Conservation (phyloP, 371 early-diverging fungal species). For the Mucor saturninus region DNA sequence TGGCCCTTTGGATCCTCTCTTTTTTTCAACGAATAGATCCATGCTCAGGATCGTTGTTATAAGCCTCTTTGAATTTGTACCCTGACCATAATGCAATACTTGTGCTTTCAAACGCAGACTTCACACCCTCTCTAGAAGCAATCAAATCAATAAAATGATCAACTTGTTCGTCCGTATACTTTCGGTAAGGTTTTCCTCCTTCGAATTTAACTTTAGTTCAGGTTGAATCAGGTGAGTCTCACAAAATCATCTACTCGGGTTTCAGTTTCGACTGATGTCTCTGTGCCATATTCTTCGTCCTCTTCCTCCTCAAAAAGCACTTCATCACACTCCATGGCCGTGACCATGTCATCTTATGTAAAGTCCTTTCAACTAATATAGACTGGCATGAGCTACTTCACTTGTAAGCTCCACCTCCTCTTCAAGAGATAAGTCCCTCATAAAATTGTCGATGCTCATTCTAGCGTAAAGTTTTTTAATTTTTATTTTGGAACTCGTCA, state of each 20-base stretch:
- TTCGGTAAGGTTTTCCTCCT: not conserved
- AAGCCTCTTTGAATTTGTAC: not conserved
- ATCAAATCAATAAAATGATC: not conserved
- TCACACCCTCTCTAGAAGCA: conserved; percentile 1
- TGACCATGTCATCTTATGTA: no score
- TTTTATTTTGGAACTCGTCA: no score
- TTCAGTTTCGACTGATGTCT: not conserved
- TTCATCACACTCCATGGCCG: no score
- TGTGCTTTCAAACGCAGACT: not conserved
- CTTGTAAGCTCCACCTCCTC: no score
- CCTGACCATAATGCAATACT: not conserved
- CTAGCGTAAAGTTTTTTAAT: no score
- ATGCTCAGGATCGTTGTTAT: not conserved
- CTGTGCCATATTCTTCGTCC: not conserved
- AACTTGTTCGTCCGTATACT: not conserved
- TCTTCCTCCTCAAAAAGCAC: not conserved
- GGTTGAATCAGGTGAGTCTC: not conserved
- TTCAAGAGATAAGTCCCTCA: no score
- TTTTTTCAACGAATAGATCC: not conserved
- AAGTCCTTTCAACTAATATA: no score
- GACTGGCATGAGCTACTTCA: no score
- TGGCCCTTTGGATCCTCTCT: not conserved
- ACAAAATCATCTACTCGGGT: not conserved
- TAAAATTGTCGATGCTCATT: no score
- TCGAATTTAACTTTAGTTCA: not conserved